Percentiles rank a stretch among this genome's conserved stretches.
Evolutionary conservation across 2,329 filamentous ascomycete genomes (phyloP).

Genomic region (Rhynchosporium graminicola): DNA sequence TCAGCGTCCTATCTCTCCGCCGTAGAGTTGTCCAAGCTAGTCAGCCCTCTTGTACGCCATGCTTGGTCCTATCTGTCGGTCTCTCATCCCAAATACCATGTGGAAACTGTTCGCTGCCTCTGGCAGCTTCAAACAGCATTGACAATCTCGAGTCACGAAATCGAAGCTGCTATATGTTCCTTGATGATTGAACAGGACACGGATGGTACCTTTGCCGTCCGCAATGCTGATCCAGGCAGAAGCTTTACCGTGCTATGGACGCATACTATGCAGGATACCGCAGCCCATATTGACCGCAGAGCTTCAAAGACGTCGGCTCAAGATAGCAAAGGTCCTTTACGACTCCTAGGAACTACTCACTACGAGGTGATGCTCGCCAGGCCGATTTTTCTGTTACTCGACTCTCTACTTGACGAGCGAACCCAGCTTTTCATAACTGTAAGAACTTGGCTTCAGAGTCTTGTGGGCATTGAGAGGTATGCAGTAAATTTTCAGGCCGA

Average conservation of each 20-base stretch:
- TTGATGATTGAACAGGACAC: conserved; percentile 62
- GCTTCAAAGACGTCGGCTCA: conserved; percentile 48
- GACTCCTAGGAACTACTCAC: conserved; percentile 58
- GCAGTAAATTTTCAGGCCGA: conserved; percentile 29
- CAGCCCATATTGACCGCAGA: conserved; percentile 49
- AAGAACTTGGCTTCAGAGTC: conserved; percentile 75
- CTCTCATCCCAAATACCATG: conserved; percentile 87
- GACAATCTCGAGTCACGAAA: conserved; percentile 65
- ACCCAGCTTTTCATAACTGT: conserved; percentile 76
- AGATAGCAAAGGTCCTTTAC: conserved; percentile 42
- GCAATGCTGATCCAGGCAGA: conserved; percentile 61
- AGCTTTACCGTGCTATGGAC: conserved; percentile 79
- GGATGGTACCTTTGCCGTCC: conserved; percentile 49
- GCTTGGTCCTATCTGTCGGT: conserved; percentile 82
- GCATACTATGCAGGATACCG: conserved; percentile 67
- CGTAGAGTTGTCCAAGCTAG: conserved; percentile 60
- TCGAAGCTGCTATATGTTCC: conserved; percentile 75
- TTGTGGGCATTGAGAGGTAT: conserved; percentile 64
- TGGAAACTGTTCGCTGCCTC: conserved; percentile 83
- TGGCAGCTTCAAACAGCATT: conserved; percentile 82
- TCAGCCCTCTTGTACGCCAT: conserved; percentile 67
- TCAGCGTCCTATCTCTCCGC: conserved; percentile 52
- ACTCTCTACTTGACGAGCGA: conserved; percentile 71
- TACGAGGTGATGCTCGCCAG: conserved; percentile 76
- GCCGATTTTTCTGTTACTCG: conserved; percentile 79